phyloP scores from a whole-genome alignment of 371 early-diverging fungal genomes.

The Rhizopus sp. region DNA sequence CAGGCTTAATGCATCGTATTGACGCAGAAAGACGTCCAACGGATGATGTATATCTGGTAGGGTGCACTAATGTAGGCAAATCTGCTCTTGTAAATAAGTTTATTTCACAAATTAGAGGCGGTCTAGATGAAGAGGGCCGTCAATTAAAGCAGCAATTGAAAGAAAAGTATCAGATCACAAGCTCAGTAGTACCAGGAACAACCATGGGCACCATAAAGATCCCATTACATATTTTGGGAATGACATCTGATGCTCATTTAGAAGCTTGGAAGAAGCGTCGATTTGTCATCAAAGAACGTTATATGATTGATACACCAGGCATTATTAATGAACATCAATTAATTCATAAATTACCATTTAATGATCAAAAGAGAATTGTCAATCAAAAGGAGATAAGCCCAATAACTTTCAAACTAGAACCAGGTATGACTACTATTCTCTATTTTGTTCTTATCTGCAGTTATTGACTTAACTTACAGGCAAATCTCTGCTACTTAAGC shows the following conservation, averaged over 20 bases:
- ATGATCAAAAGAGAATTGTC: constrained; percentile 54
- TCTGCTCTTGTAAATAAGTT: constrained; percentile 69
- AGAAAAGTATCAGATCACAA: constrained; percentile 55
- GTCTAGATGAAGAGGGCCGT: constrained; percentile 17
- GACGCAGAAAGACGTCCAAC: constrained; percentile 45
- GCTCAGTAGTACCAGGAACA: constrained; percentile 69
- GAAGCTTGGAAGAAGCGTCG: constrained; percentile 21
- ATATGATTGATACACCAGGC: constrained; percentile 69
- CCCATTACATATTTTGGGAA: constrained; percentile 56
- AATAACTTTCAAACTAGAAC: constrained; percentile 54
- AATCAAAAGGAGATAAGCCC: constrained; percentile 51
- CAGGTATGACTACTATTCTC: constrained; percentile 15
- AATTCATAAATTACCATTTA: constrained; percentile 42
- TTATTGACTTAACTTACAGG: constrained; percentile 20
- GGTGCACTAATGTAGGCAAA: constrained; percentile 76
- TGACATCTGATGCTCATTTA: constrained; percentile 7
- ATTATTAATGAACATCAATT: constrained; percentile 61
- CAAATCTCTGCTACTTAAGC: constrained; percentile 60
- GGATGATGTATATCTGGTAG: constrained; percentile 72
- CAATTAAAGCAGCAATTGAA: constrained; percentile 37
- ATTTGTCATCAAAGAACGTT: constrained; percentile 48
- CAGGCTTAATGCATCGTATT: constrained; percentile 51
- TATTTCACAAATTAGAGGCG: constrained; percentile 37
- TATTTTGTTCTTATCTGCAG: neutral
- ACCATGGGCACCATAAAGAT: constrained; percentile 69